Percentiles rank a stretch among this genome's conserved stretches.
Evolutionary conservation across 108 stramenopile genomes (phyloP).

Genomic region (Schizochytrium sp.): DNA sequence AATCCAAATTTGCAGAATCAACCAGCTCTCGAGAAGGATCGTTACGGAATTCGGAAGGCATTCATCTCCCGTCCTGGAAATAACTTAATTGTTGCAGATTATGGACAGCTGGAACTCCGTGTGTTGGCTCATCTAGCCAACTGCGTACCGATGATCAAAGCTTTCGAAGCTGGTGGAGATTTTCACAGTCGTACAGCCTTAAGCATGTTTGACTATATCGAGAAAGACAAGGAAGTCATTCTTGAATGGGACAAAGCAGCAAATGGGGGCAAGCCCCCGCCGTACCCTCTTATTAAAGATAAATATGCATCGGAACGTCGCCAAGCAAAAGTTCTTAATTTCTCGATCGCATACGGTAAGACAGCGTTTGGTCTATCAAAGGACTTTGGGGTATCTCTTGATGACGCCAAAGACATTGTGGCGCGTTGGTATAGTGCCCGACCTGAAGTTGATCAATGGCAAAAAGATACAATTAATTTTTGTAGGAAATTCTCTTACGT

Average conservation of each 20-base stretch:
- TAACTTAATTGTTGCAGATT: slow-evolving; percentile 96
- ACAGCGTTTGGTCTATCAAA: slow-evolving; percentile 94
- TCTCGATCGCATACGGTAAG: slow-evolving; percentile 99
- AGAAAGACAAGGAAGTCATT: slow-evolving; percentile 90
- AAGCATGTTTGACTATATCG: slow-evolving; percentile 97
- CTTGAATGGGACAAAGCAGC: slow-evolving; percentile 94
- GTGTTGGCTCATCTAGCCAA: slow-evolving; percentile 92
- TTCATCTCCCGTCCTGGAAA: slow-evolving; percentile 92
- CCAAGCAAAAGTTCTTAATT: slow-evolving; percentile 98
- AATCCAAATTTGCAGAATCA: slow-evolving; percentile 99
- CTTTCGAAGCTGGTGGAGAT: slow-evolving; percentile 94
- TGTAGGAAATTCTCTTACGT: slow-evolving; percentile 84
- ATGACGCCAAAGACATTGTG: slow-evolving; percentile 92
- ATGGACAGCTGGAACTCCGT: slow-evolving; percentile 97
- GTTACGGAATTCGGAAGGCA: slow-evolving; percentile 89
- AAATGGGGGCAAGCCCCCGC: slow-evolving; percentile 85
- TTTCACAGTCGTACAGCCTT: slow-evolving; percentile 97
- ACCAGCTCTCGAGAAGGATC: slow-evolving; percentile 98
- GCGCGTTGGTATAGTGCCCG: slow-evolving; percentile 93
- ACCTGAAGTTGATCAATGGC: slow-evolving; percentile 96
- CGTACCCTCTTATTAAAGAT: slow-evolving; percentile 95
- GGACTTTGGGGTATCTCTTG: slow-evolving; percentile 91
- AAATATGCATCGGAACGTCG: slow-evolving; percentile 94
- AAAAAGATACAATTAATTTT: slow-evolving; percentile 80
- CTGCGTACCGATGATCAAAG: slow-evolving; percentile 96